A percentile compares a stretch with the other conserved stretches of the same genome.
Conservation (phyloP, 306 rosid genomes). For the Rubus idaeus region DNA sequence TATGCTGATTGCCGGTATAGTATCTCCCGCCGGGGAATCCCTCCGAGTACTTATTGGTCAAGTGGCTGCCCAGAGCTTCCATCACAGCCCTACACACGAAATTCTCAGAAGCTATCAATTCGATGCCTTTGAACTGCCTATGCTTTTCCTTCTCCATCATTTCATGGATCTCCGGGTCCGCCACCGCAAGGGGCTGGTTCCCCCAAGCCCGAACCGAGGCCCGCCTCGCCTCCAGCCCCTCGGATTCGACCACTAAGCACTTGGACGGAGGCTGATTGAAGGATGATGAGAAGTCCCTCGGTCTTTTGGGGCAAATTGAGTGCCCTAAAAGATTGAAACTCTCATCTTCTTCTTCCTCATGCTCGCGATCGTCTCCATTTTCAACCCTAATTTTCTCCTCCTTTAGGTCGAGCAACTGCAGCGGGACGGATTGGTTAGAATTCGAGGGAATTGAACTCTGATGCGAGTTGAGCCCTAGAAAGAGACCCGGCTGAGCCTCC, state of each 20-base stretch:
- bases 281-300: conserved; percentile 32
- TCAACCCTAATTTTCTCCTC: conserved; percentile 36
- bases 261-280: conserved; percentile 36
- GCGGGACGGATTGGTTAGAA: conserved; percentile 25
- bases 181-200: conserved; percentile 53
- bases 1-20: conserved; percentile 66
- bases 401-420: conserved; percentile 25
- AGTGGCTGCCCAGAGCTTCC: conserved; percentile 89
- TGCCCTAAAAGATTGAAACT: conserved; percentile 59
- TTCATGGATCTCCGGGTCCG: conserved; percentile 66
- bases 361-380: conserved; percentile 34
- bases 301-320: conserved; percentile 50
- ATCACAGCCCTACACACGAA: conserved; percentile 81
- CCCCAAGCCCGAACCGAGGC: conserved; percentile 58
- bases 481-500: conserved; percentile 53
- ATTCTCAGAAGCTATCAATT: conserved; percentile 82
- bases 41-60: conserved; percentile 82
- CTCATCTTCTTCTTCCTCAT: conserved; percentile 22
- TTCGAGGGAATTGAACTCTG: conserved; percentile 17
- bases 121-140: conserved; percentile 72
- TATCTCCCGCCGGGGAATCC: conserved; percentile 82
- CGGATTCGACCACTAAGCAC: conserved; percentile 41
- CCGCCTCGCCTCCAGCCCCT: conserved; percentile 35
- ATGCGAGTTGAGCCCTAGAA: conserved; percentile 53
- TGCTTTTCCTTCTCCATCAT: conserved; percentile 75